Base-by-base conservation (phyloP, 768 basidiomycete species). In the Saitozyma sp. region DNA sequence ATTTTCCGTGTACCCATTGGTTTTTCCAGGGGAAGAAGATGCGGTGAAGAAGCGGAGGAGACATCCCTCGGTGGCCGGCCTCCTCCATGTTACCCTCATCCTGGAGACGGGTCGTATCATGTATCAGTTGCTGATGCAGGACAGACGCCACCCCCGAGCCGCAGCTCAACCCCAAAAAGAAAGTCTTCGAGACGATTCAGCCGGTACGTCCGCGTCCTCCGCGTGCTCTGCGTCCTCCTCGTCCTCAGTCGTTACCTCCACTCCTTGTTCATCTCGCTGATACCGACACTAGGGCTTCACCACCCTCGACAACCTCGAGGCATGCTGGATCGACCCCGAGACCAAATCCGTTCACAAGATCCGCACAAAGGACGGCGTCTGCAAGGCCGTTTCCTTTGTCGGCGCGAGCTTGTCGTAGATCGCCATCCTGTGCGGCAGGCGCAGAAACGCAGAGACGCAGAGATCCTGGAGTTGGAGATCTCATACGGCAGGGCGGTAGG, bases 121-220 rank as follows among this genome's bases (percentile, higher is more conserved):
- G 29, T 2, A 29, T 29, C 29, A 29, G 29, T 2, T 5, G 29
- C 29, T 29, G 29, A 29, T 29, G 29, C 29, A 88, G 83, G 84
- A 0, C 84, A 80, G 80, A 75, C 56, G 75, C 73, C 40, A 70
- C 59, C 6, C 89, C 93, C 0, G 81, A 95, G 20, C 74, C 88
- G 8, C 92, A 94, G 73, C 83, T 99, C 61, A 97, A 97, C 80
- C 96, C 96, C 11, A 99, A 98, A 82, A 98, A 96, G 83, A 99
- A 98, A 82, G 90, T 98, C 40, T 99, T 97, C 73, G 96, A 99
- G 82, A 89, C 93, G 0, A 86, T 99, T 54, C 96, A 96, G 76
- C 92, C 93, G 55, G 91, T 88, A 69, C 20, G 80, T 52, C 49
- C 11, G 29, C 5, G 29, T 29, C 46, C 17, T 48, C 46, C 46